These are phyloP conservation scores for Tilletia indica DNA, from an alignment of 1,284 basidiomycete species.

Conservation along the genomic window DNA sequence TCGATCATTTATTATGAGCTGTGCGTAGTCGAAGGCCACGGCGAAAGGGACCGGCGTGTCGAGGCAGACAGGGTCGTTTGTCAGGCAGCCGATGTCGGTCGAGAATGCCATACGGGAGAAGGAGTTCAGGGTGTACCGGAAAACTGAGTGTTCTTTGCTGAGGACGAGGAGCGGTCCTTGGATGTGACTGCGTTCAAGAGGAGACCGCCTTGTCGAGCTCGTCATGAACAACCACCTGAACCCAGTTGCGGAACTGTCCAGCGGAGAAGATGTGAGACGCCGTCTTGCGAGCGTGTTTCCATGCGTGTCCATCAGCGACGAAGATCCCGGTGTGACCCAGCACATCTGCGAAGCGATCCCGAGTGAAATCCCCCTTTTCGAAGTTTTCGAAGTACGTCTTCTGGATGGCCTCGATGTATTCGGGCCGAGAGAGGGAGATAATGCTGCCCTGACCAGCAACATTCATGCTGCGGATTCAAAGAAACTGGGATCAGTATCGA, in stretches of 20 bases:
- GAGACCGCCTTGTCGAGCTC: constrained; percentile 37
- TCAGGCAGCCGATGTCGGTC: constrained; percentile 33
- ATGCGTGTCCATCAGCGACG: constrained; percentile 45
- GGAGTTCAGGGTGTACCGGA: constrained; percentile 27
- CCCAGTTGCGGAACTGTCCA: constrained; percentile 37
- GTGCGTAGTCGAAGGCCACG: constrained; percentile 51
- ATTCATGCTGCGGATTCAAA: neutral
- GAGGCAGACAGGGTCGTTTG: constrained; percentile 30
- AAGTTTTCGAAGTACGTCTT: constrained; percentile 54
- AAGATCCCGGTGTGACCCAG: constrained; percentile 42
- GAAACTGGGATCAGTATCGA: too few relatives aligned
- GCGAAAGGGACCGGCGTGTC: constrained; percentile 47
- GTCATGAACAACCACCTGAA: constrained; percentile 39
- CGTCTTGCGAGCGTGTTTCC: constrained; percentile 34
- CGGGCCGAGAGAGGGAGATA: constrained; percentile 31
- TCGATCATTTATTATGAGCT: constrained; percentile 43
- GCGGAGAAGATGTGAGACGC: constrained; percentile 39
- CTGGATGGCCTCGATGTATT: constrained; percentile 52
- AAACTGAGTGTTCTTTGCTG: constrained; percentile 16
- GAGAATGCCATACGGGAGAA: constrained; percentile 20
- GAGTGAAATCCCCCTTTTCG: constrained; percentile 26
- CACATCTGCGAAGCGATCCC: constrained; percentile 33
- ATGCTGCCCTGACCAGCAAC: constrained; percentile 29
- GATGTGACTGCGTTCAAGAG: constrained; percentile 28
- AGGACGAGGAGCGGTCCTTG: neutral